phyloP scores from a whole-genome alignment of 2,329 filamentous ascomycete species.

The Exutisphaerella laricina region DNA sequence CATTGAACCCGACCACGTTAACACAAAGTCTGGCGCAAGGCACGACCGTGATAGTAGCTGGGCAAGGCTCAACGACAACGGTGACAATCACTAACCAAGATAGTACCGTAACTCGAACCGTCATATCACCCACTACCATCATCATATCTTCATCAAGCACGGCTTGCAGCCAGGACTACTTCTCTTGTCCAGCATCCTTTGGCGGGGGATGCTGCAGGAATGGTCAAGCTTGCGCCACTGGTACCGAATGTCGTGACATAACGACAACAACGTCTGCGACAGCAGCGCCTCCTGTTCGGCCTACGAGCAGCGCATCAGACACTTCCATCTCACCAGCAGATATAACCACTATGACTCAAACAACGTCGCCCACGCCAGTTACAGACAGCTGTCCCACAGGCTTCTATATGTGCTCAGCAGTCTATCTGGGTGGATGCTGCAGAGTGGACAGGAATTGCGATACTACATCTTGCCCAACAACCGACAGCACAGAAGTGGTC shows the following conservation, averaged over 20 bases:
- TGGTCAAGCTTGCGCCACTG: slow-evolving; percentile 40
- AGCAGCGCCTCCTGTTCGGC: slow-evolving; percentile 39
- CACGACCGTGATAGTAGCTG: slow-evolving; percentile 17
- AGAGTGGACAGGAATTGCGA: slow-evolving; percentile 80
- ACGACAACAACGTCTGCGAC: slow-evolving; percentile 32
- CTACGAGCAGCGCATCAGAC: slow-evolving; percentile 32
- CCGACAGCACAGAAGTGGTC: slow-evolving; percentile 59
- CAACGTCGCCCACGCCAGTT: slow-evolving; percentile 31
- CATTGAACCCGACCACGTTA: slow-evolving; percentile 9
- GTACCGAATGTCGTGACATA: slow-evolving; percentile 33
- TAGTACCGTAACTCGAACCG: slow-evolving; percentile 27
- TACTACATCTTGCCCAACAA: slow-evolving; percentile 67
- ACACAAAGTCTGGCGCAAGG: neutral
- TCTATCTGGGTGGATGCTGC: slow-evolving; percentile 78
- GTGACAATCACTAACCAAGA: slow-evolving; percentile 28
- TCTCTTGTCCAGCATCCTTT: slow-evolving; percentile 42
- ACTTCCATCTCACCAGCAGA: slow-evolving; percentile 17
- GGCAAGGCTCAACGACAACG: slow-evolving; percentile 23
- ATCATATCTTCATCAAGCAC: slow-evolving; percentile 24
- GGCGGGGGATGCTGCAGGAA: slow-evolving; percentile 48
- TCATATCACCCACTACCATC: slow-evolving; percentile 27
- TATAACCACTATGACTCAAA: slow-evolving; percentile 28
- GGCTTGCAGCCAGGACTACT: slow-evolving; percentile 42
- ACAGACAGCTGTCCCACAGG: slow-evolving; percentile 68
- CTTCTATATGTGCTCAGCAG: slow-evolving; percentile 85